Percentiles rank a stretch among this genome's conserved stretches.
Conservation (phyloP, 805 yeast species). For the Diddensiella santjacobensis region DNA sequence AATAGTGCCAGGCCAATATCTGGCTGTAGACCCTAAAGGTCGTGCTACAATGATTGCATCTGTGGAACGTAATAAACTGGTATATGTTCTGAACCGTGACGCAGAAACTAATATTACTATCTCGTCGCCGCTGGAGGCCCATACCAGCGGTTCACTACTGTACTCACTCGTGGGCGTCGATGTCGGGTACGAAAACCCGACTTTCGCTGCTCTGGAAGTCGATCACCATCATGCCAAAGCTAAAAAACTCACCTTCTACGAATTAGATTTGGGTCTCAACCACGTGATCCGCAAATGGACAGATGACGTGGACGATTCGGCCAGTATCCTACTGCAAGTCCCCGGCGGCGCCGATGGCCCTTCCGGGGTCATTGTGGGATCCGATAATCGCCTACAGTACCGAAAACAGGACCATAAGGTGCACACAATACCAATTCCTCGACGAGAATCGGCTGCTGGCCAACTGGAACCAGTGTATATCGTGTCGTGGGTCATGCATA, state of each 20-base stretch:
- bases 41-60: slow-evolving; percentile 70
- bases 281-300: slow-evolving; percentile 56
- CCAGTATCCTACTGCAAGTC: slow-evolving; percentile 57
- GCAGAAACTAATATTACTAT: slow-evolving; percentile 45
- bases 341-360: slow-evolving; percentile 74
- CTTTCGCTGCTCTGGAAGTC: slow-evolving; percentile 75
- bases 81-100: slow-evolving; percentile 58
- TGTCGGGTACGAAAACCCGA: slow-evolving; percentile 76
- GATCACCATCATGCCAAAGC: slow-evolving; percentile 41
- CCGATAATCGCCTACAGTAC: slow-evolving; percentile 47
- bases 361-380: slow-evolving; percentile 64
- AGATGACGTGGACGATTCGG: slow-evolving; percentile 36
- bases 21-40: slow-evolving; percentile 66
- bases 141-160: slow-evolving; percentile 48
- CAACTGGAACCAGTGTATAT: slow-evolving; percentile 34
- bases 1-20: slow-evolving; percentile 67
- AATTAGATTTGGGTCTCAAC: slow-evolving; percentile 81
- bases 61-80: slow-evolving; percentile 68
- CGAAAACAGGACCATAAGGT: slow-evolving; percentile 31
- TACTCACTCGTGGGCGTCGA: slow-evolving; percentile 59
- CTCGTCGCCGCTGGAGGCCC: slow-evolving; percentile 73
- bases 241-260: slow-evolving; percentile 60
- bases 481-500: slow-evolving; percentile 60
- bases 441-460: slow-evolving; percentile 29
- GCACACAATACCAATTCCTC: slow-evolving; percentile 54